Base-by-base conservation (phyloP, 2,329 filamentous ascomycete species). In the Endothia cerciana region DNA sequence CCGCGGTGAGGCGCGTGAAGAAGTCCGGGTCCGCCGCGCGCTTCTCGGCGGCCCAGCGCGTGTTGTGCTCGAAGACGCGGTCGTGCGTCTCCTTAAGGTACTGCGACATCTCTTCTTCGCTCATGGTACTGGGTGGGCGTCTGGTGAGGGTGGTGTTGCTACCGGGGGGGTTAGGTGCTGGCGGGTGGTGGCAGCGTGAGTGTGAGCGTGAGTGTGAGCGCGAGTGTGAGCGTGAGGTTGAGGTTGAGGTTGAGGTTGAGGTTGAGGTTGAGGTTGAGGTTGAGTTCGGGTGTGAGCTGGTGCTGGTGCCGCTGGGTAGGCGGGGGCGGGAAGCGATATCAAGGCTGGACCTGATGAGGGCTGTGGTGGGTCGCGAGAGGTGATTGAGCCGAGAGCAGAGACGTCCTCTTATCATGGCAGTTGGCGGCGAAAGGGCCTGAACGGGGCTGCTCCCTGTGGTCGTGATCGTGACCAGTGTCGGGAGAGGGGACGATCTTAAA, bases 51-150 rank as follows among this genome's bases (percentile, higher is more conserved):
- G 88, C 89, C 89, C 89, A 92, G 63, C 81, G 79, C 69, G 81
- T 80, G 80, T 91, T 92, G 82, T 87, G 85, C 71, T 89, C 85
- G 72, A 92, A 91, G 73, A 91, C 84, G 67, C 83, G 82, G 72
- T 89, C 86, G 76, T 91, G 89, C 72, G 82, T 83, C 79, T 89
- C 80, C 77, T 85, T 78, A 67, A 90, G 84, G 74, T 90, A 89
- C 68, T 77, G 76, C 69, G 77, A 76, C 69, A 85, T 80, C 66
- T 85, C 81, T 38, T 78, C 68, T 33, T 78, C 73, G 41, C 75
- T 71, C 77, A 67, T 67, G 53, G 53, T 65, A 36, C 40, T n/a
- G 25, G 40, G 53, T 6, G n/a, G 41, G 53, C 38, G 61, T 45
- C 4, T n/a, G 45, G 47, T 41, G 22, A 25, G 4, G 30, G 17